A percentile compares a stretch with the other conserved stretches of the same genome.
These are phyloP conservation scores for Haplographium delicatum DNA, from an alignment of 495 filamentous ascomycete genomes.

Conservation along the genomic window DNA sequence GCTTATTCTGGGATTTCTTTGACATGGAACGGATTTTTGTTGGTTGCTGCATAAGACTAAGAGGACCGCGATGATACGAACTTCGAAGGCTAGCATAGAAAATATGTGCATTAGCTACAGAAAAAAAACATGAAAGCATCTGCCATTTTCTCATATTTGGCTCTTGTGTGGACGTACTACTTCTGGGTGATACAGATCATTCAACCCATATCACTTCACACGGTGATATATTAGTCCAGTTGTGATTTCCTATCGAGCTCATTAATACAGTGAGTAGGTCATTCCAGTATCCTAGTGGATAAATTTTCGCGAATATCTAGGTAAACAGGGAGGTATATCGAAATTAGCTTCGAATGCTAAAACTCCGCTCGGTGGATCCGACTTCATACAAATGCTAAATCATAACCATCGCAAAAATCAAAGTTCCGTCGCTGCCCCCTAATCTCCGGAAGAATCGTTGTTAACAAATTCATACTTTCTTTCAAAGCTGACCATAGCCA, in stretches of 20 bases:
- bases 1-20: slow-evolving; percentile 23
- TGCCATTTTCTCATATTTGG: slow-evolving; percentile 17
- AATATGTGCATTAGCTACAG: slow-evolving; percentile 23
- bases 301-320: too few species aligned
- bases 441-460: not conserved
- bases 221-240: too few species aligned
- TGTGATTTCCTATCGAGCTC: too few species aligned
- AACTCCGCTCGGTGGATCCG: too few species aligned
- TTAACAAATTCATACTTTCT: too few species aligned
- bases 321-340: too few species aligned
- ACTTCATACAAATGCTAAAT: too few species aligned
- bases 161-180: not conserved
- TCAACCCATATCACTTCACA: too few species aligned
- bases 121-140: slow-evolving; percentile 21
- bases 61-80: slow-evolving; percentile 19
- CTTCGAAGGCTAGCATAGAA: slow-evolving; percentile 14
- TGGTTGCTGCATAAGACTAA: slow-evolving; percentile 13
- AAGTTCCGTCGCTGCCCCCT: not conserved
- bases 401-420: not conserved
- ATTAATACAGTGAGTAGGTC: too few species aligned
- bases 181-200: not conserved
- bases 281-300: too few species aligned
- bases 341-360: too few species aligned
- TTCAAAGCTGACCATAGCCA: too few species aligned
- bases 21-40: slow-evolving; percentile 19